These are phyloP conservation scores for Volvox reticuliferus DNA, from an alignment of 139 green algal genomes.

Conservation along the genomic window DNA sequence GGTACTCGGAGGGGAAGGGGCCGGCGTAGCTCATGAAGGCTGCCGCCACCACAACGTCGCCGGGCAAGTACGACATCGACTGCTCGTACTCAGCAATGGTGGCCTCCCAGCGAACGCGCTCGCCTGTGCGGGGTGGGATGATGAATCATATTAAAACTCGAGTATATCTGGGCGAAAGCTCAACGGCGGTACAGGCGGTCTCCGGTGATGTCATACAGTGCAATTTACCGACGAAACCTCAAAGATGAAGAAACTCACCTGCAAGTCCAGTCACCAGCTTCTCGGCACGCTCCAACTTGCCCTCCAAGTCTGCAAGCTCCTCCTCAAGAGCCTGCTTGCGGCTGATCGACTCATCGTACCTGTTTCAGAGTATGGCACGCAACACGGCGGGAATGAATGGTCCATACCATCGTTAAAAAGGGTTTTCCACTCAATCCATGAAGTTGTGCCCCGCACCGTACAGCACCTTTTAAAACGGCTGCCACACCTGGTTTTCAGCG, in stretches of 20 bases:
- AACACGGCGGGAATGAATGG: neutral
- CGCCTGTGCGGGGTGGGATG: constrained; percentile 54
- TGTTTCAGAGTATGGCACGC: constrained; percentile 15
- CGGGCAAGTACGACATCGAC: constrained; percentile 70
- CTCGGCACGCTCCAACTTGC: constrained; percentile 85
- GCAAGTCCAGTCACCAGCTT: constrained; percentile 78
- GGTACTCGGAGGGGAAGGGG: constrained; percentile 87
- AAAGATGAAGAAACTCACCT: constrained; percentile 27
- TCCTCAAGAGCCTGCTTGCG: constrained; percentile 83
- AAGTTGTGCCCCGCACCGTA: too few species aligned
- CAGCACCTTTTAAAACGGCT: neutral
- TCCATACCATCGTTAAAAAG: too few species aligned
- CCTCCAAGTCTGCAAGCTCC: constrained; percentile 83
- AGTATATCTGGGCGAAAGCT: too few species aligned
- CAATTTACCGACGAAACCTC: too few species aligned
- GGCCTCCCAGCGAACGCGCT: constrained; percentile 80
- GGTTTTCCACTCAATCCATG: too few species aligned
- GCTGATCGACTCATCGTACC: constrained; percentile 81
- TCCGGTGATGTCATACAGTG: too few species aligned
- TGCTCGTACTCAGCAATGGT: constrained; percentile 74
- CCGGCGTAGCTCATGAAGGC: constrained; percentile 86
- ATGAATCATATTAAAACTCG: neutral
- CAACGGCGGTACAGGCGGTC: too few species aligned
- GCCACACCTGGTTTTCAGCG: constrained; percentile 76
- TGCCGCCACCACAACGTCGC: constrained; percentile 79